A percentile compares a stretch with the other conserved stretches of the same genome.
These are phyloP conservation scores for Exophiala spinifera DNA, from an alignment of 2,329 filamentous ascomycete genomes.

Conservation along the genomic window DNA sequence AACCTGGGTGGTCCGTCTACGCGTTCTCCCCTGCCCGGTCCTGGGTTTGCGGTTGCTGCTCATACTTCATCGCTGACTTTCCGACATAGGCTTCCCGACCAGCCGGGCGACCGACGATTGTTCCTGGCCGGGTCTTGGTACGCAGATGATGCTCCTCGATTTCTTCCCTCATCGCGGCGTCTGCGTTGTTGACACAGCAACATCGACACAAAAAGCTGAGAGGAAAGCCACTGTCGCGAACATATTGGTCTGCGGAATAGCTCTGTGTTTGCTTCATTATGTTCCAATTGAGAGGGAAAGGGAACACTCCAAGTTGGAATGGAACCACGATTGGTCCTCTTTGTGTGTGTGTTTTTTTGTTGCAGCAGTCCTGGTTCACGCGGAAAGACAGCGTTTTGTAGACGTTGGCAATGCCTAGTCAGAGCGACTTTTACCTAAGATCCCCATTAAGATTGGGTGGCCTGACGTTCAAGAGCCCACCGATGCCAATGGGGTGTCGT, in stretches of 20 bases:
- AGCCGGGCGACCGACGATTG: conserved; percentile 15
- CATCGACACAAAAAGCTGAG: conserved; percentile 18
- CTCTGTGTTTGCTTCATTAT: conserved; percentile 11
- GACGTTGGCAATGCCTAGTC: too few species aligned
- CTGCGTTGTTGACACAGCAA: background rate
- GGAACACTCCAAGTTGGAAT: too few species aligned
- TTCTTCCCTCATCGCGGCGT: conserved; percentile 1
- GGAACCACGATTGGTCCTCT: too few species aligned
- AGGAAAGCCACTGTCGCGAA: conserved; percentile 13
- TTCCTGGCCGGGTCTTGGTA: conserved; percentile 5
- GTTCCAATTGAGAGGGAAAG: too few species aligned
- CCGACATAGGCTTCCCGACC: conserved; percentile 8
- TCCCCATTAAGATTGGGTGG: too few species aligned
- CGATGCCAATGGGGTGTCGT: too few species aligned
- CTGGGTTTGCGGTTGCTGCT: conserved; percentile 2
- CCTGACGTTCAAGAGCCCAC: too few species aligned
- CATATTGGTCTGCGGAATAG: conserved; percentile 18
- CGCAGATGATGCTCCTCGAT: conserved; percentile 13
- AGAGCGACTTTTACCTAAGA: too few species aligned
- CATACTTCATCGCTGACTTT: conserved; percentile 9
- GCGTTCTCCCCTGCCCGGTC: background rate
- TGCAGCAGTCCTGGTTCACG: too few species aligned
- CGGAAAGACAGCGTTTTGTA: too few species aligned
- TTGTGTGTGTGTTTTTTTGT: too few species aligned
- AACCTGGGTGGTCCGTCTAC: too few species aligned